Percentiles rank a stretch among this genome's conserved stretches.
Evolutionary conservation across 169 alveolate genomes (phyloP).

Genomic region (Plasmodium berghei): DNA sequence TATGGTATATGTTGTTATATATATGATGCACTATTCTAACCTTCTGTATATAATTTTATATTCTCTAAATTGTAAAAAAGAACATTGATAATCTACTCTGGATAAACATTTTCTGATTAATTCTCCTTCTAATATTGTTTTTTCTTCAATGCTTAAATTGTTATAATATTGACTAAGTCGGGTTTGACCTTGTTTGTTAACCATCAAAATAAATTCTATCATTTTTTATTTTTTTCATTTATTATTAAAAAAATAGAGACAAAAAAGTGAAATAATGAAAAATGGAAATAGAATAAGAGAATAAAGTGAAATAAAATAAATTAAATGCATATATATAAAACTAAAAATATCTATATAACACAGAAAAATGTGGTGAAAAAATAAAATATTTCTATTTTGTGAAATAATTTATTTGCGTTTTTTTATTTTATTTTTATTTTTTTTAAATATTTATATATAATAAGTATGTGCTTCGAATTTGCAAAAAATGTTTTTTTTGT

Average conservation of each 20-base stretch:
- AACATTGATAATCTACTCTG: conserved; percentile 96
- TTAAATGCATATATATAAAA: neutral
- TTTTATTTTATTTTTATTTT: neutral
- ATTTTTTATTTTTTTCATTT: conserved; percentile 77
- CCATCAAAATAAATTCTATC: conserved; percentile 97
- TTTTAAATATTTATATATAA: neutral
- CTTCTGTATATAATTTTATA: conserved; percentile 94
- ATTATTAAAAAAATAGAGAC: neutral
- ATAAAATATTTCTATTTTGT: neutral
- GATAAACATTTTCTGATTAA: conserved; percentile 97
- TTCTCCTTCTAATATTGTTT: conserved; percentile 97
- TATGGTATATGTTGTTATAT: no score
- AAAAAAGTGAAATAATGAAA: neutral
- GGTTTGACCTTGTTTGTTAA: conserved; percentile 98
- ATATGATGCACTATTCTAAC: conserved; percentile 16
- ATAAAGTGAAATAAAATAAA: neutral
- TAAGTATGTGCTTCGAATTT: neutral
- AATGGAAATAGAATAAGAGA: neutral
- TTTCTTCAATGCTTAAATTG: conserved; percentile 92
- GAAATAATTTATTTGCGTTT: neutral
- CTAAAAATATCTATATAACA: neutral
- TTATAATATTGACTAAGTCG: conserved; percentile 94
- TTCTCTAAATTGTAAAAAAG: conserved; percentile 96
- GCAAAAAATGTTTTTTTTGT: no score
- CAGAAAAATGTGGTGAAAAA: no score